Percentiles rank a stretch among this genome's conserved stretches.
Evolutionary conservation across 78 protist genomes (phyloP).

Genomic region (Dictyostelium capitatum): DNA sequence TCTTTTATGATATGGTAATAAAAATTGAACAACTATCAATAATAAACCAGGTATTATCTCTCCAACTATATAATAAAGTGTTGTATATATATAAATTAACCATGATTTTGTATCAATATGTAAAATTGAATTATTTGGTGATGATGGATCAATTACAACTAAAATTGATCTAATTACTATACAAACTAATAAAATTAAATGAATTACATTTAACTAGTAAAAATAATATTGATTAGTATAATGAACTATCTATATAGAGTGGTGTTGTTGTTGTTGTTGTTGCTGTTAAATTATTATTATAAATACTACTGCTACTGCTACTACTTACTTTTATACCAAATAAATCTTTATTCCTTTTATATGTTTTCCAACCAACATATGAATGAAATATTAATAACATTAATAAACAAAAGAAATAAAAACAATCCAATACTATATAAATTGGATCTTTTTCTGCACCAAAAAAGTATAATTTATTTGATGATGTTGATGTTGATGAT

Average conservation of each 20-base stretch:
- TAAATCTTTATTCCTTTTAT: conserved; percentile 16
- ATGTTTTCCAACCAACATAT: conserved; percentile 41
- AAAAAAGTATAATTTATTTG: background rate
- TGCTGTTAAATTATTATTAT: background rate
- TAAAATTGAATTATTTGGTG: conserved; percentile 28
- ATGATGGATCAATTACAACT: conserved; percentile 23
- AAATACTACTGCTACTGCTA: no score
- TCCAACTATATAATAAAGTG: conserved; percentile 4
- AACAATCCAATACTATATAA: conserved; percentile 1
- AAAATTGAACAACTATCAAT: background rate
- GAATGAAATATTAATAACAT: background rate
- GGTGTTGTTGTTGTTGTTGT: no score
- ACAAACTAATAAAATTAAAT: conserved; percentile 21
- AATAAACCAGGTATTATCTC: conserved; percentile 23
- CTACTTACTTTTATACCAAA: conserved; percentile 35
- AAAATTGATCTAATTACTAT: conserved; percentile 29
- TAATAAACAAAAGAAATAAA: conserved; percentile 26
- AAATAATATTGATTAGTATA: background rate
- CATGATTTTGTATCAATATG: conserved; percentile 24
- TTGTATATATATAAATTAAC: background rate
- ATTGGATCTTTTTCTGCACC: conserved; percentile 10
- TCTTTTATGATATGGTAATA: conserved; percentile 24
- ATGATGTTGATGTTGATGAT: no score
- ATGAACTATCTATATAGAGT: no score
- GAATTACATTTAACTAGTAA: conserved; percentile 19